phyloP scores from a whole-genome alignment of 2,329 filamentous ascomycete species.

The Colletotrichum lini region DNA sequence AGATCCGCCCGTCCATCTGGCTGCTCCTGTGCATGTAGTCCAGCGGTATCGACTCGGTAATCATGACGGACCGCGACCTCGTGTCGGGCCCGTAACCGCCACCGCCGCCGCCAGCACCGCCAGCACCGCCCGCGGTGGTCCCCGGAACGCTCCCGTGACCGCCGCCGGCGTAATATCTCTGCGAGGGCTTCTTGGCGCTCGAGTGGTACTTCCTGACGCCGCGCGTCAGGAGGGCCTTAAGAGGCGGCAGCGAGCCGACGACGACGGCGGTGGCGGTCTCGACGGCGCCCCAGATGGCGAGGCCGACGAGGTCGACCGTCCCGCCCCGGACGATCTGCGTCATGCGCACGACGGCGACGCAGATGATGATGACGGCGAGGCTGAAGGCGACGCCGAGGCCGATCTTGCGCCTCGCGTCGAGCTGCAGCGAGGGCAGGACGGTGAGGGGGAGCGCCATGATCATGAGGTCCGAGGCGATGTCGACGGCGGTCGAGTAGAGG shows the following conservation, averaged over 20 bases:
- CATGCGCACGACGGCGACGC: slow-evolving; percentile 45
- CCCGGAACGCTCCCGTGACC: not conserved
- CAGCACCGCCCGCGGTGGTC: not conserved
- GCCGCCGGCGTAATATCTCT: slow-evolving; percentile 5
- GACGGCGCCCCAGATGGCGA: slow-evolving; percentile 41
- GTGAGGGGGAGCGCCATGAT: slow-evolving; percentile 45
- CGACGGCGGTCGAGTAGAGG: slow-evolving; percentile 41
- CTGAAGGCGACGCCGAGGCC: slow-evolving; percentile 44
- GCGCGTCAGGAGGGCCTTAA: slow-evolving; percentile 44
- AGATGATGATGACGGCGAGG: slow-evolving; percentile 45
- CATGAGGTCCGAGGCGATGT: slow-evolving; percentile 41
- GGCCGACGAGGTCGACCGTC: slow-evolving; percentile 43
- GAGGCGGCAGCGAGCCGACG: slow-evolving; percentile 44
- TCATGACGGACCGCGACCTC: slow-evolving; percentile 26
- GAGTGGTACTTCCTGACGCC: slow-evolving; percentile 34
- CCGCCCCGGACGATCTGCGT: slow-evolving; percentile 42
- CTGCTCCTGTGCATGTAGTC: slow-evolving; percentile 41
- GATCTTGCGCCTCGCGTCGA: slow-evolving; percentile 43
- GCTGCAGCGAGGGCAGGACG: slow-evolving; percentile 41
- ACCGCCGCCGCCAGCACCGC: too few species aligned
- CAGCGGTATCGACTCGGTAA: slow-evolving; percentile 42
- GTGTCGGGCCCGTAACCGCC: slow-evolving; percentile 10
- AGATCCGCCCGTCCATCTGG: slow-evolving; percentile 40
- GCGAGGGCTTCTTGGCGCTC: slow-evolving; percentile 4
- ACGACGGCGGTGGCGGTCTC: slow-evolving; percentile 39